Percentiles rank a stretch among this genome's conserved stretches.
Conservation (phyloP, 2,329 filamentous ascomycete species). For the Trichoderma pleuroti region DNA sequence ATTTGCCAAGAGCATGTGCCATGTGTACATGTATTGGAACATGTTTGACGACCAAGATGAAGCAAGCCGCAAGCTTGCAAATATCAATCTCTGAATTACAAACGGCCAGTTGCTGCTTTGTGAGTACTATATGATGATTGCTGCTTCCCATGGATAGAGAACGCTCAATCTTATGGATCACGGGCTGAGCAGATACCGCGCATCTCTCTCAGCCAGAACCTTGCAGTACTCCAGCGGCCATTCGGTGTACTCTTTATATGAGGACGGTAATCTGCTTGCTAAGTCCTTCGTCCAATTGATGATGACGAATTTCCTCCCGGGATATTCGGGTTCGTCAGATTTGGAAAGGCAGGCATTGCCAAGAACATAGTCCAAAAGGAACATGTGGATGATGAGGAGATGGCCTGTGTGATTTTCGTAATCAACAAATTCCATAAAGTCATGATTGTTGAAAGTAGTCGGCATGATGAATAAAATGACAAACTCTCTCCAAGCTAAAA, state of each 20-base stretch:
- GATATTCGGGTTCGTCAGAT: slow-evolving; percentile 22
- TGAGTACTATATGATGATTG: slow-evolving; percentile 15
- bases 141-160: neutral
- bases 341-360: slow-evolving; percentile 23
- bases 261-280: slow-evolving; percentile 21
- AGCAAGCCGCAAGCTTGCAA: neutral
- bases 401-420: slow-evolving; percentile 32
- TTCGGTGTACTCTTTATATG: slow-evolving; percentile 20
- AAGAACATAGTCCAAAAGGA: slow-evolving; percentile 32
- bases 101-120: neutral
- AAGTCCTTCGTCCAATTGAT: slow-evolving; percentile 27
- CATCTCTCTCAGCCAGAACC: slow-evolving; percentile 23
- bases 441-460: slow-evolving; percentile 26
- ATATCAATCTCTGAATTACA: no score
- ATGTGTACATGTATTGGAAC: neutral
- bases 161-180: slow-evolving; percentile 17
- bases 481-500: slow-evolving; percentile 26
- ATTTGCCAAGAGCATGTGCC: neutral
- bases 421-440: slow-evolving; percentile 32
- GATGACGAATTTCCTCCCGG: slow-evolving; percentile 27
- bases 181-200: slow-evolving; percentile 28
- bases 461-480: slow-evolving; percentile 25
- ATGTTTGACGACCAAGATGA: neutral
- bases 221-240: slow-evolving; percentile 27
- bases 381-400: slow-evolving; percentile 37